A percentile compares a stretch with the other conserved stretches of the same genome.
phyloP scores from a whole-genome alignment of 2,329 filamentous ascomycete species.

The Cordyceps javanica region DNA sequence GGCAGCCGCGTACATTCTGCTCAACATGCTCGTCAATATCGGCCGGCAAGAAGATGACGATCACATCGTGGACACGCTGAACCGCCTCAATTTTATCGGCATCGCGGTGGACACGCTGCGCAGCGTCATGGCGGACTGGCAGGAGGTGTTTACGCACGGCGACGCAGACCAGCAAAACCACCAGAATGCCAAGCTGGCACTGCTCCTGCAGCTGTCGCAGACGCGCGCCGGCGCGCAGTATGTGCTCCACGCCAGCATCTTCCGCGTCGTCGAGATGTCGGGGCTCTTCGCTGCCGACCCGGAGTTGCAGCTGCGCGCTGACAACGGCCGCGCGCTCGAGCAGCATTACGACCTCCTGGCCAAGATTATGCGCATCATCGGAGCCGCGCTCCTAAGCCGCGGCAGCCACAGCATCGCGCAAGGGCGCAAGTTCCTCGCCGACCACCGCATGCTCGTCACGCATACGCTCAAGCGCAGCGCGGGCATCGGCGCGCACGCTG shows the following conservation, averaged over 20 bases:
- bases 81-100: constrained; percentile 82
- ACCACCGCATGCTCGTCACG: constrained; percentile 78
- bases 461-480: constrained; percentile 87
- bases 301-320: constrained; percentile 64
- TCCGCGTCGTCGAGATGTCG: constrained; percentile 73
- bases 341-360: constrained; percentile 82
- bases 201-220: constrained; percentile 79
- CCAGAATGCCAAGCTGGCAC: constrained; percentile 66
- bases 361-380: constrained; percentile 73
- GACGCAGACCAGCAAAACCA: constrained; percentile 43
- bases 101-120: constrained; percentile 85
- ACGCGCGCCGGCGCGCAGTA: constrained; percentile 77
- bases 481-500: constrained; percentile 55
- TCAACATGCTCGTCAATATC: constrained; percentile 70
- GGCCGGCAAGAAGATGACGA: constrained; percentile 65
- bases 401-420: constrained; percentile 78
- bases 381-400: constrained; percentile 72
- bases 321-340: constrained; percentile 61
- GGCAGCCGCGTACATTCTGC: constrained; percentile 77
- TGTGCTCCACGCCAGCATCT: constrained; percentile 83
- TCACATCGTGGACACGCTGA: constrained; percentile 71
- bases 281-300: constrained; percentile 86
- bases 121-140: constrained; percentile 67
- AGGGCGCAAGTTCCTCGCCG: constrained; percentile 71
- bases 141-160: constrained; percentile 40